A percentile compares a stretch with the other conserved stretches of the same genome.
Conservation (phyloP, 306 rosid genomes). For the Cicer judaicum region DNA sequence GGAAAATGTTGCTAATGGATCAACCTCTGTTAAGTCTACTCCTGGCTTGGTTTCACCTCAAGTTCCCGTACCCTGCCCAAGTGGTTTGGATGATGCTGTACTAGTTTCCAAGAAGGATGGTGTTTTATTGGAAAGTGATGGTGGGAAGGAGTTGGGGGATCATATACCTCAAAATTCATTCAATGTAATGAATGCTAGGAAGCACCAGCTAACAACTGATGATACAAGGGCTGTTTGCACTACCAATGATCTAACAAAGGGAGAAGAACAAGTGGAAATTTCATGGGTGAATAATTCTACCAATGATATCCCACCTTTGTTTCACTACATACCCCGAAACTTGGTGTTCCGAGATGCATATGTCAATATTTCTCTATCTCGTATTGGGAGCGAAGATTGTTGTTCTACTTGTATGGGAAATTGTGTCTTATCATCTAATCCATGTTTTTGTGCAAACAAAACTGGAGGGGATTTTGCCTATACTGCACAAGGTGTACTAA, state of each 20-base stretch:
- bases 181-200: constrained; percentile 53
- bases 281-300: constrained; percentile 70
- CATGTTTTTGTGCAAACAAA: constrained; percentile 75
- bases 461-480: constrained; percentile 75
- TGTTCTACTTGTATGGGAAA: constrained; percentile 85
- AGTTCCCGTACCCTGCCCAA: constrained; percentile 37
- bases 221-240: constrained; percentile 55
- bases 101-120: constrained; percentile 43
- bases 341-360: constrained; percentile 67
- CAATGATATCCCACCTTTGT: constrained; percentile 59
- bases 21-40: constrained; percentile 41
- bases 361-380: constrained; percentile 63
- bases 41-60: constrained; percentile 45
- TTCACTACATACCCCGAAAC: constrained; percentile 67
- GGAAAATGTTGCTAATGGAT: constrained; percentile 52
- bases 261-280: constrained; percentile 77
- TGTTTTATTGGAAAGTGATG: constrained; percentile 48
- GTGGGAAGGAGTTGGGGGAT: constrained; percentile 44
- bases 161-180: constrained; percentile 42
- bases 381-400: constrained; percentile 66
- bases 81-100: constrained; percentile 42
- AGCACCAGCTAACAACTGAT: constrained; percentile 47
- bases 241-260: constrained; percentile 72
- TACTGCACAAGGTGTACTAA: constrained; percentile 64
- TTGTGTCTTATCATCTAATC: constrained; percentile 60